Evolutionary conservation across 495 filamentous ascomycete species (phyloP).

Genomic region (Tuber borchii): DNA sequence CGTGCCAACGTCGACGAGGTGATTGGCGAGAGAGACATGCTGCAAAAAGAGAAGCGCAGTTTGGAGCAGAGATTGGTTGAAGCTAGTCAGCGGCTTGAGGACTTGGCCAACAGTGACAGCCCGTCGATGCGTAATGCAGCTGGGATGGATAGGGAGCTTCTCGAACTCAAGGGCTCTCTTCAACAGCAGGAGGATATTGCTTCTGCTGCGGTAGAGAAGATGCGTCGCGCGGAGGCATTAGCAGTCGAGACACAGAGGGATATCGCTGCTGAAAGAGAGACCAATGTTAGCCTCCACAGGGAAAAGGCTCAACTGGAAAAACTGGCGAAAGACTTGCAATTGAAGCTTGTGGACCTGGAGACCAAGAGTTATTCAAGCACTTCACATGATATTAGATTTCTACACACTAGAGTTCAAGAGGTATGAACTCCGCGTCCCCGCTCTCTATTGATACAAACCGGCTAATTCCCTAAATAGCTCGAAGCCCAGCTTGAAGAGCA

Average conservation of each 20-base stretch:
- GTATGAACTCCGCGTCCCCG: slow-evolving; percentile 49
- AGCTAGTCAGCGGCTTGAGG: slow-evolving; percentile 84
- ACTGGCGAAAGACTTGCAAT: slow-evolving; percentile 80
- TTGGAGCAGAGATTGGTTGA: slow-evolving; percentile 82
- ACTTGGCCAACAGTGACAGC: slow-evolving; percentile 76
- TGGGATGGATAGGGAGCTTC: slow-evolving; percentile 76
- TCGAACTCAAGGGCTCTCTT: slow-evolving; percentile 81
- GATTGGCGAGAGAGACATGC: slow-evolving; percentile 72
- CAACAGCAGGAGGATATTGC: slow-evolving; percentile 94
- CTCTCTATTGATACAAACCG: slow-evolving; percentile 24
- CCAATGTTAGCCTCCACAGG: slow-evolving; percentile 75
- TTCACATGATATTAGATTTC: slow-evolving; percentile 89
- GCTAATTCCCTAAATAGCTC: slow-evolving; percentile 53
- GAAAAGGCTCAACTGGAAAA: slow-evolving; percentile 90
- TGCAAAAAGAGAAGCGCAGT: slow-evolving; percentile 82
- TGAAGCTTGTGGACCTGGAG: slow-evolving; percentile 84
- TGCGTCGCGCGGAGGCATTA: slow-evolving; percentile 90
- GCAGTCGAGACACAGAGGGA: slow-evolving; percentile 89
- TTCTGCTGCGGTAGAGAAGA: slow-evolving; percentile 88
- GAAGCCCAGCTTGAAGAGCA: slow-evolving; percentile 86
- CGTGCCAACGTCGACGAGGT: slow-evolving; percentile 81
- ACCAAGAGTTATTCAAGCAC: slow-evolving; percentile 93
- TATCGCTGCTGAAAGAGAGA: slow-evolving; percentile 81
- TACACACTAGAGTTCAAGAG: slow-evolving; percentile 92
- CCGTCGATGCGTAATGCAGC: slow-evolving; percentile 90